Evolutionary conservation across 1,284 basidiomycete species (phyloP).

Genomic region (Veloboletus limbatus): DNA sequence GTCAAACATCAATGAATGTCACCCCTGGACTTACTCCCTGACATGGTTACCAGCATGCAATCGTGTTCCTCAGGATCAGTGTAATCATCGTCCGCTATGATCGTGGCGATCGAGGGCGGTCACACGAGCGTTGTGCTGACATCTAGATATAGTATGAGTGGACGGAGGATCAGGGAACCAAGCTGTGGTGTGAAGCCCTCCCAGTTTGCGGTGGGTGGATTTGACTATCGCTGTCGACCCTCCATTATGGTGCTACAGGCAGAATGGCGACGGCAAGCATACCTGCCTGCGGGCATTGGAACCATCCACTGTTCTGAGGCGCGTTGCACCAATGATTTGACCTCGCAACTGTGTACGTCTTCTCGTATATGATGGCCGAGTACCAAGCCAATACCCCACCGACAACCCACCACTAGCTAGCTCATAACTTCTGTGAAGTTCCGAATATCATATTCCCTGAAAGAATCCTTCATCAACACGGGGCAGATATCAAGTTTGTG

Average conservation of each 20-base stretch:
- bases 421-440: conserved; percentile 1
- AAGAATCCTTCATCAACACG: not conserved
- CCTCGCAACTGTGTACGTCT: conserved; percentile 1
- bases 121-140: not conserved
- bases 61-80: not conserved
- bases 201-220: not conserved
- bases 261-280: conserved; percentile 1
- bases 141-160: not conserved
- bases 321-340: conserved; percentile 8
- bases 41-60: not conserved
- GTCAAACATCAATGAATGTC: no score
- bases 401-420: not conserved
- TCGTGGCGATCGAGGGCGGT: conserved; percentile 1
- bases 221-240: conserved; percentile 10
- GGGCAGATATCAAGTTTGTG: not conserved
- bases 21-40: not conserved
- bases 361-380: not conserved
- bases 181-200: not conserved
- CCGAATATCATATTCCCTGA: conserved; percentile 1
- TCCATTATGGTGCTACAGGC: not conserved
- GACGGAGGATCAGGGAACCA: not conserved
- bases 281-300: not conserved
- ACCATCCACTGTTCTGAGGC: not conserved
- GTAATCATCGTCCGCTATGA: not conserved
- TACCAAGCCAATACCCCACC: not conserved